phyloP scores from a whole-genome alignment of 305 asterid species.

The Fraxinus sp. region DNA sequence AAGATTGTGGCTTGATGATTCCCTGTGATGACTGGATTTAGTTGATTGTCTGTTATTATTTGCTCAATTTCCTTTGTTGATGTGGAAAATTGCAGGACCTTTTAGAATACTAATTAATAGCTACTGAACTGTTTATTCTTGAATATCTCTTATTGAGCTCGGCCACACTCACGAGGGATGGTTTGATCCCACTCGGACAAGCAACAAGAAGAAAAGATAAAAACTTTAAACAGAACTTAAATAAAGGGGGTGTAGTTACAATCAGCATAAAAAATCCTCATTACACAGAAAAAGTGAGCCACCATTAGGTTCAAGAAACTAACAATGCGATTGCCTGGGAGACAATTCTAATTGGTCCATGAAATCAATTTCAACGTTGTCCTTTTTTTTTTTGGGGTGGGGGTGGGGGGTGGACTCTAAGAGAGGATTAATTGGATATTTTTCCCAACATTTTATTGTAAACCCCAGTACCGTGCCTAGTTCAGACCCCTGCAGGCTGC shows the following conservation, averaged over 20 bases:
- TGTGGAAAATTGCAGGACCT: background rate
- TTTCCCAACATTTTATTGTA: background rate
- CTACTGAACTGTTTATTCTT: background rate
- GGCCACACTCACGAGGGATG: background rate
- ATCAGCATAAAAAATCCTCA: background rate
- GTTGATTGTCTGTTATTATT: background rate
- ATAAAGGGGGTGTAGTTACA: background rate
- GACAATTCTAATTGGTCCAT: background rate
- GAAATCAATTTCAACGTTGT: background rate
- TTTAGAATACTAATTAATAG: background rate
- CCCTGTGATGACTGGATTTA: background rate
- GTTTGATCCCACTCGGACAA: background rate
- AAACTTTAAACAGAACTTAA: background rate
- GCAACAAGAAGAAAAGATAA: background rate
- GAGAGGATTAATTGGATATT: background rate
- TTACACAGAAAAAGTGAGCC: background rate
- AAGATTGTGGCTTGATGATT: background rate
- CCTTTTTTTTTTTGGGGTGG: background rate
- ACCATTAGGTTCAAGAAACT: background rate
- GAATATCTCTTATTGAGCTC: background rate
- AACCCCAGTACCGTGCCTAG: background rate
- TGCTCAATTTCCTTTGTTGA: background rate
- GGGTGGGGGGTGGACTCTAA: too few species aligned
- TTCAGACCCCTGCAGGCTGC: background rate
- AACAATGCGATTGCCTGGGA: background rate